A percentile compares a stretch with the other conserved stretches of the same genome.
Conservation (phyloP, 345 rosid genomes). For the Lenwebbia sp. region DNA sequence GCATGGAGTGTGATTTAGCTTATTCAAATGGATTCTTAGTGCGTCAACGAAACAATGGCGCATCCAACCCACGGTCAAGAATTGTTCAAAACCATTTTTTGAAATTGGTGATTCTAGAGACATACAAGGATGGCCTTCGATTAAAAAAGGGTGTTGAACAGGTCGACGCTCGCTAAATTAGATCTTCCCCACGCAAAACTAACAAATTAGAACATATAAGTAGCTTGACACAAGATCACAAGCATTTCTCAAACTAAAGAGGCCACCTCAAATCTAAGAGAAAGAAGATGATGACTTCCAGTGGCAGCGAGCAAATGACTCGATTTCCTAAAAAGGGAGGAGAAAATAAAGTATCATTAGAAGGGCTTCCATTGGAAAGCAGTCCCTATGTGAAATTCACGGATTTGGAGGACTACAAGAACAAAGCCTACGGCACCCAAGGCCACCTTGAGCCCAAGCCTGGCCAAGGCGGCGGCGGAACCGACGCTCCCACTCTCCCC, state of each 20-base stretch:
- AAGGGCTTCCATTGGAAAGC: conserved; percentile 25
- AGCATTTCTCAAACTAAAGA: neutral
- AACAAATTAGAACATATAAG: neutral
- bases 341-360: neutral
- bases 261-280: neutral
- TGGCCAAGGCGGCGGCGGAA: conserved; percentile 28
- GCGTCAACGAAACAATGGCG: neutral
- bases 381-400: conserved; percentile 33
- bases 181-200: neutral
- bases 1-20: neutral
- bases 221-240: neutral
- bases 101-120: neutral
- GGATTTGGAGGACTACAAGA: conserved; percentile 38
- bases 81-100: neutral
- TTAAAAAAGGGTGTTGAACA: neutral
- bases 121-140: neutral
- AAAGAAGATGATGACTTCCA: neutral
- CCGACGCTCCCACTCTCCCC: conserved; percentile 44
- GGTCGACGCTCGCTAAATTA: neutral
- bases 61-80: neutral
- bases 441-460: conserved; percentile 36
- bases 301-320: neutral
- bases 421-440: conserved; percentile 30
- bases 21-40: neutral
- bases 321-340: neutral